Conservation (phyloP, 768 basidiomycete genomes). For the Pulveroboletus sp. region DNA sequence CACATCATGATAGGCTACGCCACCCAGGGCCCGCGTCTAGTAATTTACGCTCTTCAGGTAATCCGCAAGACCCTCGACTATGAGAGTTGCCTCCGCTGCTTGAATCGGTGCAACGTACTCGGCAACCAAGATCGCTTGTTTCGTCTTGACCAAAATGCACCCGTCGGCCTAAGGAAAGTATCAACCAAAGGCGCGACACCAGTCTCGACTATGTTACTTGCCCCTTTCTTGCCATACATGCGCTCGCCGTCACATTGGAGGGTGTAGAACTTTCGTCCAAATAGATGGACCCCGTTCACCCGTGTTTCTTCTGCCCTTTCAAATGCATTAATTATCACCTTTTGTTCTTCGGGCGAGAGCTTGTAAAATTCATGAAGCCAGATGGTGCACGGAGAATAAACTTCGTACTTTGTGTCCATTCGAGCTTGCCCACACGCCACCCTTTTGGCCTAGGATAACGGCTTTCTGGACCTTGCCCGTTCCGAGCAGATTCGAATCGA, state of each 20-base stretch:
- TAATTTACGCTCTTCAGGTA: slow-evolving; percentile 63
- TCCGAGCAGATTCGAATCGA: slow-evolving; percentile 76
- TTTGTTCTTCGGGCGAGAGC: slow-evolving; percentile 24
- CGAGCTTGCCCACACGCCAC: slow-evolving; percentile 31
- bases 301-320: slow-evolving; percentile 37
- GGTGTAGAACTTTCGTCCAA: slow-evolving; percentile 72
- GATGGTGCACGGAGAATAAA: not conserved
- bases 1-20: too few relatives aligned
- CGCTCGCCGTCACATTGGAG: slow-evolving; percentile 46
- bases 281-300: slow-evolving; percentile 59
- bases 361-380: not conserved
- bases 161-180: slow-evolving; percentile 58
- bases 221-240: slow-evolving; percentile 75
- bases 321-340: slow-evolving; percentile 39
- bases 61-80: slow-evolving; percentile 71
- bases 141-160: slow-evolving; percentile 69
- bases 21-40: too few relatives aligned
- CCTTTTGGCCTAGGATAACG: slow-evolving; percentile 40
- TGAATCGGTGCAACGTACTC: slow-evolving; percentile 67
- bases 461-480: slow-evolving; percentile 67
- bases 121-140: slow-evolving; percentile 78
- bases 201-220: slow-evolving; percentile 34
- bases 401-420: slow-evolving; percentile 15
- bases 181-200: not conserved
- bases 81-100: slow-evolving; percentile 57